Evolutionary conservation across 1,284 basidiomycete species (phyloP).

Genomic region (Mycena sp.): DNA sequence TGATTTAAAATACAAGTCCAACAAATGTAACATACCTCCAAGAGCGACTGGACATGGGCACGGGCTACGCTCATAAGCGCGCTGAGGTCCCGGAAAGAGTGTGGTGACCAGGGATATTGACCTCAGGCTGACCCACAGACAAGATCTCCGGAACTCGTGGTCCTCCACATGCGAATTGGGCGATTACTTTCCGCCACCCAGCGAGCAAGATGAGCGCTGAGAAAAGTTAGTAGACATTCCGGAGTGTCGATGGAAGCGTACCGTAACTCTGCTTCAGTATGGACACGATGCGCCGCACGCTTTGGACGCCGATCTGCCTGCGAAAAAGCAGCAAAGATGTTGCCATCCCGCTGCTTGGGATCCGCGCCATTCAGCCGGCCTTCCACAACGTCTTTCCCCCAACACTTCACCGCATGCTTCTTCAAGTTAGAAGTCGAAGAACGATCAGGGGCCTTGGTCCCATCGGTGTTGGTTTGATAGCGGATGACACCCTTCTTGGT

Average conservation of each 20-base stretch:
- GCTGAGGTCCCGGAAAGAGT: conserved; percentile 2
- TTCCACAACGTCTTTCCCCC: too few species aligned
- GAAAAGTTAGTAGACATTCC: neutral
- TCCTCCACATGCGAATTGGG: too few species aligned
- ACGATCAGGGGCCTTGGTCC: neutral
- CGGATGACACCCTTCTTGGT: too few species aligned
- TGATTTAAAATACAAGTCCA: neutral
- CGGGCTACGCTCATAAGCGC: neutral
- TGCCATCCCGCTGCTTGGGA: too few species aligned
- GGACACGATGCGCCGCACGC: too few species aligned
- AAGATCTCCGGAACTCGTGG: neutral
- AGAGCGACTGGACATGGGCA: neutral
- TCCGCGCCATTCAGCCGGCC: too few species aligned
- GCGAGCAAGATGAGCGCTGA: conserved; percentile 2
- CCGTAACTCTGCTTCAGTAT: too few species aligned
- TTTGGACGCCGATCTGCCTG: too few species aligned
- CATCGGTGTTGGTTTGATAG: neutral
- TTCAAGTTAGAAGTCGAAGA: neutral
- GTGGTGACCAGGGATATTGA: neutral
- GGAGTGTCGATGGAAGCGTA: neutral
- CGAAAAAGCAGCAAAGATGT: too few species aligned
- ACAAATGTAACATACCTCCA: neutral
- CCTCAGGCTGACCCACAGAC: neutral
- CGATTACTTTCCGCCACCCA: conserved; percentile 7
- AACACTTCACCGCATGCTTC: too few species aligned